Percentiles rank a stretch among this genome's conserved stretches.
Evolutionary conservation across 2,329 filamentous ascomycete genomes (phyloP).

Genomic region (Talaromyces sp.): DNA sequence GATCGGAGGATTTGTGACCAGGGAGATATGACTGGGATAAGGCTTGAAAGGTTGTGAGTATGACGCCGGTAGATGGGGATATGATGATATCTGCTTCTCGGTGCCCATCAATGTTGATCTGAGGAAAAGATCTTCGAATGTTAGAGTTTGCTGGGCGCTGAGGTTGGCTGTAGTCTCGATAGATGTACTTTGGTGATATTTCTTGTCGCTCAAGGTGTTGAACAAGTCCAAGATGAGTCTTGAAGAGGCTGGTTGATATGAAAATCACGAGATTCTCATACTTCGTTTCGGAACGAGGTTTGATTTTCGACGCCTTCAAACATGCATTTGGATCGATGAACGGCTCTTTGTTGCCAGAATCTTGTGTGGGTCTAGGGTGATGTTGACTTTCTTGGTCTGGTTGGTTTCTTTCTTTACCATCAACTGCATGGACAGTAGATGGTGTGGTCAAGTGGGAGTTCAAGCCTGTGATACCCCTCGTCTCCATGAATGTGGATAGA

Average conservation of each 20-base stretch:
- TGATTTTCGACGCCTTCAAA: not conserved
- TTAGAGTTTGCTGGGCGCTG: not conserved
- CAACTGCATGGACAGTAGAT: not conserved
- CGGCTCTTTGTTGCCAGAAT: not conserved
- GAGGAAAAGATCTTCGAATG: too few species aligned
- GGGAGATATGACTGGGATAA: slow-evolving; percentile 73
- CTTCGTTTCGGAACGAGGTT: not conserved
- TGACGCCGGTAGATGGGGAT: slow-evolving; percentile 68
- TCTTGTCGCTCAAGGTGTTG: slow-evolving; percentile 20
- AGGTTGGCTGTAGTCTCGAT: slow-evolving; percentile 26
- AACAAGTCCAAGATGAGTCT: not conserved
- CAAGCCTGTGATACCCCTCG: slow-evolving; percentile 42
- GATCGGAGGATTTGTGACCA: slow-evolving; percentile 37
- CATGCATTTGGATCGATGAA: not conserved
- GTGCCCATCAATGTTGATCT: not conserved
- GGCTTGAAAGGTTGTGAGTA: slow-evolving; percentile 72
- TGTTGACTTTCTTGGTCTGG: not conserved
- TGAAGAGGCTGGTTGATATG: not conserved
- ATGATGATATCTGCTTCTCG: slow-evolving; percentile 67
- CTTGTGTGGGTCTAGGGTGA: not conserved
- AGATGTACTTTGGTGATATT: slow-evolving; percentile 22
- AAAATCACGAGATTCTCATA: slow-evolving; percentile 22
- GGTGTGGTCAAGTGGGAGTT: slow-evolving; percentile 19
- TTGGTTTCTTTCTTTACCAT: not conserved
- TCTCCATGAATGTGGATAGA: slow-evolving; percentile 55